Evolutionary conservation across 2,329 filamentous ascomycete genomes (phyloP), one percentile per base, ranked within the genome.

Genomic region (Juglanconis oblonga): DNA sequence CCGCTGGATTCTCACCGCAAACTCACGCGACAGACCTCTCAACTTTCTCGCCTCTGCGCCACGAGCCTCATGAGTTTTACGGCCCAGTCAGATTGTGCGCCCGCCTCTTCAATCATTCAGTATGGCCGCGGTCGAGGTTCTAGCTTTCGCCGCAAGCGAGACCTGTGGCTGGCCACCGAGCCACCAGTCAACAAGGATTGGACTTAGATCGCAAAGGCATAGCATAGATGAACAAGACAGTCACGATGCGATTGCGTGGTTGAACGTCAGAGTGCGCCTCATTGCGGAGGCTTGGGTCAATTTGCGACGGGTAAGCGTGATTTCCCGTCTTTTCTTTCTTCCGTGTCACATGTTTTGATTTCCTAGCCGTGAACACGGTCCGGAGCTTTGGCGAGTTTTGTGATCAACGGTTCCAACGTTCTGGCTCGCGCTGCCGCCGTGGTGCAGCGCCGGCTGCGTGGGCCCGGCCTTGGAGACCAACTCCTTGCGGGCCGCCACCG

Each of bases 81-180:
- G 73, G 68, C 72, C 65, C 66, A 51, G 40, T 44, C 66, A 67
- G 69, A 71, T 71, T 69, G 76, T 68, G 72, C 79, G 75, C 72
- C 49, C 50, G 52, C 35, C 52, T 75, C 72, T 68, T 67, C 66
- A 66, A 73, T 76, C 73, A 76, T 72, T 72, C 79, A 81, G 69
- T 71, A 85, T 85, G 82, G 81, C 82, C 73, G 73, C 80, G 71
- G 77, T 76, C 75, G 74, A 76, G 67, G 74, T 82, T 74, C 69
- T 78, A 72, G 70, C 71, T 64, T 74, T 73, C 66, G 74, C 69
- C 73, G 73, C 67, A 76, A 74, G 68, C 71, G 71, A 55, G 54
- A 55, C 62, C 67, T 73, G 69, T 76, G 74, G 72, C 64, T 76
- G 66, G 68, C 67, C 66, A 68, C 68, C 70, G 65, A 71, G 64